These are phyloP conservation scores for Zygosaccharomyces sapae DNA, from an alignment of 1,139 yeast genomes.

Conservation along the genomic window DNA sequence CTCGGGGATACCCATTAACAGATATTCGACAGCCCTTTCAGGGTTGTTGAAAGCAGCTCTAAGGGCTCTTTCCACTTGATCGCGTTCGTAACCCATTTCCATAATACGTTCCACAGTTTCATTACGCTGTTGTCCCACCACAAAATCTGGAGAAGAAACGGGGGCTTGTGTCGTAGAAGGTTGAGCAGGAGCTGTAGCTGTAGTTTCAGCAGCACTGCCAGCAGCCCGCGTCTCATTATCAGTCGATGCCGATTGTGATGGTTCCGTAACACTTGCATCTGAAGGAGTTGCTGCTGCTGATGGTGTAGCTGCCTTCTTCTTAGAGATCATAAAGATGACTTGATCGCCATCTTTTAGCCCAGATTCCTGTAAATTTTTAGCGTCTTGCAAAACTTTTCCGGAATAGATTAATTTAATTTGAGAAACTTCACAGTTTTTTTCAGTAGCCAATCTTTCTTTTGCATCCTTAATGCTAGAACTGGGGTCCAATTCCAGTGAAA, in stretches of 20 bases:
- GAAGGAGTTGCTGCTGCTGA: constrained; percentile 1
- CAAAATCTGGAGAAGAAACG: constrained; percentile 33
- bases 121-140: constrained; percentile 33
- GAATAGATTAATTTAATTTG: constrained; percentile 90
- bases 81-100: constrained; percentile 95
- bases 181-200: constrained; percentile 31
- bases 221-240: constrained; percentile 22
- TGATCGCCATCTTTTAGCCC: constrained; percentile 87
- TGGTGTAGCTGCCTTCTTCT: constrained; percentile 28
- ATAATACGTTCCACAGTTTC: constrained; percentile 65
- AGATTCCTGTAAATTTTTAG: constrained; percentile 63
- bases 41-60: constrained; percentile 97
- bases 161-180: constrained; percentile 16
- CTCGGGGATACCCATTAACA: constrained; percentile 87
- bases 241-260: constrained; percentile 27
- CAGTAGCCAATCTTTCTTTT: constrained; percentile 68
- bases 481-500: constrained; percentile 72
- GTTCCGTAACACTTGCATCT: constrained; percentile 25
- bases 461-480: constrained; percentile 64
- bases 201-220: constrained; percentile 27
- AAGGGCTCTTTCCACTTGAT: constrained; percentile 83
- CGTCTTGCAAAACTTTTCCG: constrained; percentile 81
- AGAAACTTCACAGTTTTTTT: constrained; percentile 63
- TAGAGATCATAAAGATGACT: constrained; percentile 82
- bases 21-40: constrained; percentile 94